Percentiles rank a stretch among this genome's conserved stretches.
Conservation (phyloP, 2,329 filamentous ascomycete species). For the Cryphonectria japonica region DNA sequence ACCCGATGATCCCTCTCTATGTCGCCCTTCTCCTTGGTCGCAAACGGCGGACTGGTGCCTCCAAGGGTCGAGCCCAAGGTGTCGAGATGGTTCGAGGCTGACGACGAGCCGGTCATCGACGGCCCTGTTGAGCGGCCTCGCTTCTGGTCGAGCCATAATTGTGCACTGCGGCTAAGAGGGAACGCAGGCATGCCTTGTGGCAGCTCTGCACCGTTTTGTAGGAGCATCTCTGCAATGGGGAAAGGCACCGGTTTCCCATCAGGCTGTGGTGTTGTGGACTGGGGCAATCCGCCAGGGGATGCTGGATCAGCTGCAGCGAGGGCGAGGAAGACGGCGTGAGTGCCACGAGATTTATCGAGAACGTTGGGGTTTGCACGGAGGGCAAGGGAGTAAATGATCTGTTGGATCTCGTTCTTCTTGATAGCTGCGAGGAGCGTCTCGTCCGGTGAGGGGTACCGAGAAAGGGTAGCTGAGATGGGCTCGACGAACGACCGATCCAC, state of each 20-base stretch:
- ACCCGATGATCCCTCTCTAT: constrained; percentile 70
- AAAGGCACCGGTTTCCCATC: constrained; percentile 68
- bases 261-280: constrained; percentile 45
- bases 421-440: constrained; percentile 90
- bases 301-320: constrained; percentile 92
- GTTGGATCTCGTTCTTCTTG: constrained; percentile 94
- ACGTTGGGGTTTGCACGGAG: constrained; percentile 86
- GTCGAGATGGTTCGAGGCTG: constrained; percentile 50
- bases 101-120: constrained; percentile 28
- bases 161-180: constrained; percentile 78
- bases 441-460: constrained; percentile 77
- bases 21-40: constrained; percentile 51
- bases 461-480: constrained; percentile 73
- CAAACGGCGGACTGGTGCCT: constrained; percentile 38
- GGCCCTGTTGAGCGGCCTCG: constrained; percentile 49
- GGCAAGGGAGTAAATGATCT: constrained; percentile 88
- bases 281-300: constrained; percentile 61
- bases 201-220: constrained; percentile 93
- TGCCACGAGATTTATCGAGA: constrained; percentile 82
- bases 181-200: constrained; percentile 77
- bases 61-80: constrained; percentile 64
- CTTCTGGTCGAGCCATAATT: constrained; percentile 84
- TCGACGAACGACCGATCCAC: constrained; percentile 82
- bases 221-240: constrained; percentile 84
- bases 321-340: constrained; percentile 87